Base-by-base conservation (phyloP, 768 basidiomycete species). In the Rhizopogon salebrosus region DNA sequence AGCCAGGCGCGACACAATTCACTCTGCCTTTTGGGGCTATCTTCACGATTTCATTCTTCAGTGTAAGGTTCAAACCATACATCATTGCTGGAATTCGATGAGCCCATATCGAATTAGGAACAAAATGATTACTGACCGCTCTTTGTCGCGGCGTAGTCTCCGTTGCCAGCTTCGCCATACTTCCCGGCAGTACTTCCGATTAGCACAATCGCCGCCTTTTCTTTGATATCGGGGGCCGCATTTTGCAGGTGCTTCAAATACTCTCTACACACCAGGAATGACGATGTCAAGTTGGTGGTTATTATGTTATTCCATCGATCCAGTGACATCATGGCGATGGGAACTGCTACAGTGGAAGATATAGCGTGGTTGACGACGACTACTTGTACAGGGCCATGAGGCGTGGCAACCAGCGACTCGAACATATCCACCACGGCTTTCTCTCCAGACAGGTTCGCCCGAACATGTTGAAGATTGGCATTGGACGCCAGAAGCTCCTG, bases 11-110 rank as follows among this genome's bases (percentile, higher is more conserved):
- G 16, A 90, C 73, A 40, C 74, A 72, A 57, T 89, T 89, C 3
- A 89, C 86, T n/a, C 87, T 74, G 0, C 79, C 89, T 51, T 66
- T 74, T 0, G 86, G 84, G 0, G 87, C 86, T 54, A 89, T 79
- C 66, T 80, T 80, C 41, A 91, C 87, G 50, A 89, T 88, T 67
- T 91, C 87, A 64, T 89, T 90, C 70, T 90, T 89, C 58, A 89
- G 73, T 4, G 81, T 73, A 59, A 83, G 67, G 3, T 79, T 80
- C 31, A 89, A 62, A 1, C 87, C 89, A 55, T 86, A 84, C 86
- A 87, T 87, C 72, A 87, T 75, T 4, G 80, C 85, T 85, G 18
- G 16, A 31, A 42, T 22, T 13, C 22, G n/a, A 22, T 1, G 7
- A 23, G 14, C 14, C 3, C 16, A 34, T 6, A 18, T 55, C 14